A percentile compares a stretch with the other conserved stretches of the same genome.
Evolutionary conservation across 2,329 filamentous ascomycete genomes (phyloP).

Genomic region (Alternaria novae-zelandiae): DNA sequence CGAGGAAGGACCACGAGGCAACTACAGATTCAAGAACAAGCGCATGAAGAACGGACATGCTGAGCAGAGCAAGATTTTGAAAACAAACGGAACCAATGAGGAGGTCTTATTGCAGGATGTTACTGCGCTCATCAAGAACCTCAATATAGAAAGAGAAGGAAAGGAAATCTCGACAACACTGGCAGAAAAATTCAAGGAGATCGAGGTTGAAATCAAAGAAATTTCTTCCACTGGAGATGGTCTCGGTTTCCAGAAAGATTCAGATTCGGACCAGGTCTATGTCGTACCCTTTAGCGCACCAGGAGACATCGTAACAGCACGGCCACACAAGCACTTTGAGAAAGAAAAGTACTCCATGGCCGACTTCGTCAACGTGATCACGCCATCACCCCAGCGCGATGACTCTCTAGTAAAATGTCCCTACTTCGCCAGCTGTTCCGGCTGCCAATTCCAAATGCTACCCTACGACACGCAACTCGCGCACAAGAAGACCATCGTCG

Average conservation of each 20-base stretch:
- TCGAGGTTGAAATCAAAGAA: constrained; percentile 80
- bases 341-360: constrained; percentile 74
- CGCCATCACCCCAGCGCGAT: constrained; percentile 76
- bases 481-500: constrained; percentile 84
- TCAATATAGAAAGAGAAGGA: constrained; percentile 31
- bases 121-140: constrained; percentile 49
- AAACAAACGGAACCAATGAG: constrained; percentile 56
- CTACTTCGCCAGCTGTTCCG: constrained; percentile 85
- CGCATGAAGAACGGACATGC: constrained; percentile 54
- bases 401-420: constrained; percentile 78
- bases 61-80: constrained; percentile 43
- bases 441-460: constrained; percentile 98
- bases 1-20: constrained; percentile 44
- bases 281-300: constrained; percentile 88
- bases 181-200: constrained; percentile 73
- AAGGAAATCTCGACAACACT: constrained; percentile 46
- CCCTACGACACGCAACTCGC: constrained; percentile 83
- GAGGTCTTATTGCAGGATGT: constrained; percentile 57
- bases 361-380: constrained; percentile 80
- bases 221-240: constrained; percentile 94
- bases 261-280: constrained; percentile 72
- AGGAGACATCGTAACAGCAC: constrained; percentile 80
- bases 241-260: constrained; percentile 72
- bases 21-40: constrained; percentile 54
- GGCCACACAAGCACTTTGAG: constrained; percentile 74